Percentiles rank a stretch among this genome's conserved stretches.
These are phyloP conservation scores for Ceratobasidium sp. DNA, from an alignment of 1,284 basidiomycete species.

Conservation along the genomic window DNA sequence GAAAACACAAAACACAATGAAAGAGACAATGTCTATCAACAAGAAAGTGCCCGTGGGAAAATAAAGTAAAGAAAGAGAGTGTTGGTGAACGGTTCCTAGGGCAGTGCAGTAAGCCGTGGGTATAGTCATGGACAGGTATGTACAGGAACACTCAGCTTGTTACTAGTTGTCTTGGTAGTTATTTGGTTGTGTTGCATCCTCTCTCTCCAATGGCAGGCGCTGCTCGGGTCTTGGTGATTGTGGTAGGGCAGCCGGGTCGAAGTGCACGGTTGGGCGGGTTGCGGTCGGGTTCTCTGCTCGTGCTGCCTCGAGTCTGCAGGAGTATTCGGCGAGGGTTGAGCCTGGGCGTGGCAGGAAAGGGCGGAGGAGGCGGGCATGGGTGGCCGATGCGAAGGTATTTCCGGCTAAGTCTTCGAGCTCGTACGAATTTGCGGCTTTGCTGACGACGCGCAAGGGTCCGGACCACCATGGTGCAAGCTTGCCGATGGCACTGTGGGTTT, in stretches of 20 bases:
- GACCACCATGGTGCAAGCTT: constrained; percentile 19
- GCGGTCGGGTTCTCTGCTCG: neutral
- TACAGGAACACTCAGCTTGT: too few species aligned
- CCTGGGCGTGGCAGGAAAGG: constrained; percentile 9
- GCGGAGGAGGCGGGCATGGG: constrained; percentile 12
- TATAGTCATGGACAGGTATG: too few species aligned
- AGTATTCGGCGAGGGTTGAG: neutral
- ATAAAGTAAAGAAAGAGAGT: too few species aligned
- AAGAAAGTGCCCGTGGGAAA: neutral
- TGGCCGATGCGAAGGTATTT: neutral
- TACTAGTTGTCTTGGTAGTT: neutral
- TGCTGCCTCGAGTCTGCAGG: neutral
- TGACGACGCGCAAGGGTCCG: neutral
- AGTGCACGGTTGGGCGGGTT: neutral
- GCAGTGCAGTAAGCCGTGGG: neutral
- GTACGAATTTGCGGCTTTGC: neutral
- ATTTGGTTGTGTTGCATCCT: constrained; percentile 8
- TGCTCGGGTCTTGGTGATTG: neutral
- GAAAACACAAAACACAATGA: neutral
- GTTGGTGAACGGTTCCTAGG: too few species aligned
- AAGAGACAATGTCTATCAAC: neutral
- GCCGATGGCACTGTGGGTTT: constrained; percentile 9
- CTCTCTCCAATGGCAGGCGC: neutral
- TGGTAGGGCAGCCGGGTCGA: neutral
- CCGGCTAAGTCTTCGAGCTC: constrained; percentile 6